Conservation (phyloP, 768 basidiomycete species). For the Leucosporidium scottii region DNA sequence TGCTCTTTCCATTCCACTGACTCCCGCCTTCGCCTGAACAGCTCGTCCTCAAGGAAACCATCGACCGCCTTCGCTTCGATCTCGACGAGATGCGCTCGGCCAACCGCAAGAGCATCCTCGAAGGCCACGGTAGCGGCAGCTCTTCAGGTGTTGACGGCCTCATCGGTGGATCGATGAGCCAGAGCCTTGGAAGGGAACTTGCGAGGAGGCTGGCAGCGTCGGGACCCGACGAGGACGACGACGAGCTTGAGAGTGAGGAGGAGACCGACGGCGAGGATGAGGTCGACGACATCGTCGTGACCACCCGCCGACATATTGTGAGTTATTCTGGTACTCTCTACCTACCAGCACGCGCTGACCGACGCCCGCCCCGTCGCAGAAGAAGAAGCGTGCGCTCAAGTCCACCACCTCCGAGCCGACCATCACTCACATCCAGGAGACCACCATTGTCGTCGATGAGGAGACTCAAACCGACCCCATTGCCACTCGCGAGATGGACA, state of each 20-base stretch:
- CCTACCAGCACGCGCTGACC: background rate
- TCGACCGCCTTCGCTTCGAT: constrained; percentile 87
- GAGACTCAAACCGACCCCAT: constrained; percentile 18
- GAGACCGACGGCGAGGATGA: constrained; percentile 10
- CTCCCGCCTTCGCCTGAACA: background rate
- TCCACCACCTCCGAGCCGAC: background rate
- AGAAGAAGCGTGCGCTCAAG: constrained; percentile 30
- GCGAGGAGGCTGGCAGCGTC: constrained; percentile 8
- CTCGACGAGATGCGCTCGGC: constrained; percentile 72
- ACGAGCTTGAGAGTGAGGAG: background rate
- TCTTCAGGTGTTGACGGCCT: constrained; percentile 2
- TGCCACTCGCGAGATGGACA: background rate
- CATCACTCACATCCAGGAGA: constrained; percentile 17
- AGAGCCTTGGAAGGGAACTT: constrained; percentile 23
- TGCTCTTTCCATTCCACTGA: background rate
- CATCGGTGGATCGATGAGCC: constrained; percentile 19
- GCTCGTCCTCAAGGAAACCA: constrained; percentile 78
- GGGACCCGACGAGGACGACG: background rate
- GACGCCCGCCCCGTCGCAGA: constrained; percentile 6
- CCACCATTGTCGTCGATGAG: constrained; percentile 15
- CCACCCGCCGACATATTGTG: constrained; percentile 28
- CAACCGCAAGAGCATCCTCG: constrained; percentile 12
- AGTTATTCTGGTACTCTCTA: no score
- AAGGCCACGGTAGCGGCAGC: background rate
- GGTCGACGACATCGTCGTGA: constrained; percentile 30